These are phyloP conservation scores for Ceratobasidium sp. DNA, from an alignment of 1,284 basidiomycete species.

Conservation along the genomic window DNA sequence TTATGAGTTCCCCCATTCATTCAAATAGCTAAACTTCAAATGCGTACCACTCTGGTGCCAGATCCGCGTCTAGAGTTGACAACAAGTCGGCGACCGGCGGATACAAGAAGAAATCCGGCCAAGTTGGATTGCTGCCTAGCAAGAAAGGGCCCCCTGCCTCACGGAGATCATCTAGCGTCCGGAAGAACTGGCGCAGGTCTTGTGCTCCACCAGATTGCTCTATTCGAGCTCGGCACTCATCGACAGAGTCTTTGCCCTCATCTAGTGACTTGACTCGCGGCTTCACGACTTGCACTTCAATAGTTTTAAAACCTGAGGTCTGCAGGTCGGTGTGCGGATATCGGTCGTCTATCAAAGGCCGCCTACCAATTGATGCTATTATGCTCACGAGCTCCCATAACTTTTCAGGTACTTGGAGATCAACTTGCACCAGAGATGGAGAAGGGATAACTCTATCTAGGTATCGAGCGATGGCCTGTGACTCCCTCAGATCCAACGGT, in stretches of 20 bases:
- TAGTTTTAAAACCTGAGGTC: not conserved
- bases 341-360: not conserved
- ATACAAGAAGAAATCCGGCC: constrained; percentile 27
- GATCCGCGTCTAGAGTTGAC: constrained; percentile 14
- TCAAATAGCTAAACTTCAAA: not conserved
- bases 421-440: not conserved
- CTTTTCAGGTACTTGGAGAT: constrained; percentile 14
- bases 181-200: constrained; percentile 4
- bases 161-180: not conserved
- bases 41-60: constrained; percentile 10
- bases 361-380: constrained; percentile 9
- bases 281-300: constrained; percentile 15
- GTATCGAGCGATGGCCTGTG: constrained; percentile 25
- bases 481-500: constrained; percentile 2
- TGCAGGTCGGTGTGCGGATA: not conserved
- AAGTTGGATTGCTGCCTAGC: constrained; percentile 7
- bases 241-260: constrained; percentile 3
- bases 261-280: constrained; percentile 18
- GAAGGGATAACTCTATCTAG: constrained; percentile 11
- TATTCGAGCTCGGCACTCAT: constrained; percentile 4
- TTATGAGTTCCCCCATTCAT: not conserved
- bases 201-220: constrained; percentile 6
- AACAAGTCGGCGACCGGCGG: constrained; percentile 16
- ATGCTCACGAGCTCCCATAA: constrained; percentile 33
- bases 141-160: constrained; percentile 2